Conservation (phyloP, 2,329 filamentous ascomycete genomes). For the Fusarium sp. region DNA sequence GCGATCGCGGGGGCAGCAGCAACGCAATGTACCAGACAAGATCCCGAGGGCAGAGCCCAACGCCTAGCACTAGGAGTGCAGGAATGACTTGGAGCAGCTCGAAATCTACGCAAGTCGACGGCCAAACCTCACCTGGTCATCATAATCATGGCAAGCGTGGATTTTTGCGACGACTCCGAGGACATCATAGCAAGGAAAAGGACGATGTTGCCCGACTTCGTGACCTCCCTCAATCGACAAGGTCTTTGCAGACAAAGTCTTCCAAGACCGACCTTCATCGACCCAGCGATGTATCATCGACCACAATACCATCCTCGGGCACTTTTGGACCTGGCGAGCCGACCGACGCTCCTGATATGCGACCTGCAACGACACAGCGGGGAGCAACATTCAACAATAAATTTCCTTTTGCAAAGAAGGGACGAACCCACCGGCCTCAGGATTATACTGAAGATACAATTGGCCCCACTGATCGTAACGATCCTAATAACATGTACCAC, state of each 20-base stretch:
- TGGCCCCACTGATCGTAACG: constrained; percentile 69
- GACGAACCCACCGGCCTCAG: constrained; percentile 58
- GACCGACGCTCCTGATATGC: constrained; percentile 49
- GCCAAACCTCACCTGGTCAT: constrained; percentile 69
- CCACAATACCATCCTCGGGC: constrained; percentile 52
- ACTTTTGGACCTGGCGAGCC: constrained; percentile 47
- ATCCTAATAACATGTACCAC: constrained; percentile 74
- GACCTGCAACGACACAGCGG: constrained; percentile 48
- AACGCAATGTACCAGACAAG: constrained; percentile 59
- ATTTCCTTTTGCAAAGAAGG: constrained; percentile 71
- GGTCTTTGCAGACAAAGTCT: constrained; percentile 64
- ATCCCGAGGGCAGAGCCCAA: constrained; percentile 81
- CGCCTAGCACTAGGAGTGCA: constrained; percentile 77
- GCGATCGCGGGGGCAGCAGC: constrained; percentile 64
- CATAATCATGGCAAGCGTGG: constrained; percentile 64
- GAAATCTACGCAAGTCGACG: constrained; percentile 63
- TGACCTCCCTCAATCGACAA: constrained; percentile 65
- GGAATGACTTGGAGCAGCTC: constrained; percentile 57
- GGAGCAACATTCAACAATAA: constrained; percentile 71
- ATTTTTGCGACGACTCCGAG: constrained; percentile 63
- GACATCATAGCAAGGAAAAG: constrained; percentile 66
- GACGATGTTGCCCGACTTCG: constrained; percentile 56
- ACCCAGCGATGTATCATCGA: constrained; percentile 53
- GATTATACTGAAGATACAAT: constrained; percentile 70
- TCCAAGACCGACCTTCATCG: constrained; percentile 62